These are phyloP conservation scores for Tieghemiomyces parasiticus DNA, from an alignment of 192 early-diverging fungal genomes.

Conservation along the genomic window DNA sequence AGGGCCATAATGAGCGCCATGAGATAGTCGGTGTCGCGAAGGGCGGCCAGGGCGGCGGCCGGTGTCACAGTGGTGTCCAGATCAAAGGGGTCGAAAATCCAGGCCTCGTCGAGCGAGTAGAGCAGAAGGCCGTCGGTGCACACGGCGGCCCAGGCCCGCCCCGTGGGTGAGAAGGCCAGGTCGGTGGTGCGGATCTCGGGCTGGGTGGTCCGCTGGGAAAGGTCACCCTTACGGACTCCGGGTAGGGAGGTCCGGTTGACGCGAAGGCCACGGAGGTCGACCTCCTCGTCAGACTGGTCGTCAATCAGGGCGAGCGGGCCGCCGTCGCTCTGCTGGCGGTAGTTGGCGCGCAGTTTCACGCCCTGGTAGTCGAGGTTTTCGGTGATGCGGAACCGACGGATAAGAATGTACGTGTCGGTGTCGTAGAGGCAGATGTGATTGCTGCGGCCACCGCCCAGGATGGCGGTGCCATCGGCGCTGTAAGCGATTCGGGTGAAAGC, in stretches of 20 bases:
- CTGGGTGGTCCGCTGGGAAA: constrained; percentile 55
- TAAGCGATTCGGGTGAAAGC: constrained; percentile 88
- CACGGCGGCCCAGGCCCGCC: constrained; percentile 87
- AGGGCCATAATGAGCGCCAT: constrained; percentile 85
- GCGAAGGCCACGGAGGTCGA: constrained; percentile 69
- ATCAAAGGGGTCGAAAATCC: constrained; percentile 96
- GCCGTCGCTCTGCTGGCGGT: constrained; percentile 86
- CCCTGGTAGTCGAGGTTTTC: constrained; percentile 89
- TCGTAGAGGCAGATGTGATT: constrained; percentile 97
- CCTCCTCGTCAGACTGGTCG: constrained; percentile 64
- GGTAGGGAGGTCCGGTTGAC: constrained; percentile 60
- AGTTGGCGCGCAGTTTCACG: constrained; percentile 78
- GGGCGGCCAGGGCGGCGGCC: constrained; percentile 56
- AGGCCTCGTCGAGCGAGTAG: constrained; percentile 85
- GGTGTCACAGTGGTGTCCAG: constrained; percentile 95
- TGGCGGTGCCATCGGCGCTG: constrained; percentile 80
- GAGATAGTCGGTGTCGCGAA: constrained; percentile 60
- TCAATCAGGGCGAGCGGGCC: constrained; percentile 72
- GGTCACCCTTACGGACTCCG: constrained; percentile 74
- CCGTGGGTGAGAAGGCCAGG: constrained; percentile 88
- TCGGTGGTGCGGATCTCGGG: constrained; percentile 72
- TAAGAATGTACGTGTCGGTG: constrained; percentile 44
- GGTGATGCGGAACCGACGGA: constrained; percentile 86
- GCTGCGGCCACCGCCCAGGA: constrained; percentile 88
- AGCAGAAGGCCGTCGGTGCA: constrained; percentile 91